Evolutionary conservation across 108 stramenopile genomes (phyloP), one percentile per base, ranked within the genome.

Genomic region (Skeletonema tropicum): DNA sequence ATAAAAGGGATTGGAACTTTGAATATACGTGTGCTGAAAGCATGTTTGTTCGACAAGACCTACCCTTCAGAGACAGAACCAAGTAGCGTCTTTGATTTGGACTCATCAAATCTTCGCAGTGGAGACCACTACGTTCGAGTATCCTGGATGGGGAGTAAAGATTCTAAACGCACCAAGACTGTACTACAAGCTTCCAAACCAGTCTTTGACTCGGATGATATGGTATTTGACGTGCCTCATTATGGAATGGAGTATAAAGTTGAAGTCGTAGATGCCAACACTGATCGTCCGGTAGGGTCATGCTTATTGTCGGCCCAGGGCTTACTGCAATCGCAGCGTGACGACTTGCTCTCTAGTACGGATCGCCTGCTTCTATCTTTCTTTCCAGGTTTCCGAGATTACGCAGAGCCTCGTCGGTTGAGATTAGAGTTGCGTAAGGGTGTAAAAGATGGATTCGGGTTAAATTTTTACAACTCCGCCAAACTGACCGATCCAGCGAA

Each of bases 41-140:
- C 92, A 1, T 84, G 77, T 59, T 36, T 95, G 11, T 93, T 95
- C 52, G 80, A 83, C 35, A 74, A 75, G 29, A 48, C 83, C 2
- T 80, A 78, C 35, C 65, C 91, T 35, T 74, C 82, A n/a, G 88
- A 89, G 49, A 68, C 86, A 42, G 81, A 90, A 23, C 86, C 80
- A 5, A 79, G 38, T 17, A 68, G 70, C 3, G 61, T 86, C 3
- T 74, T 82, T 38, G 60, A 71, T 57, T 62, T 71, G 6, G 75
- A 81, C 5, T 66, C 49, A 19, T 26, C 36, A 5, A 63, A 74
- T 46, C 77, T 86, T 32, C 83, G 83, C 46, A 62, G 69, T 66
- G 92, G 92, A 17, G 94, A 95, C 59, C 89, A 93, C 66, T 95
- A 95, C 61, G 88, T 85, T 11, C 86, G 94, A n/a, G 68, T 95